A percentile compares a stretch with the other conserved stretches of the same genome.
phyloP scores from a whole-genome alignment of 129 eudicot species.

The Smallanthus sonchifolius region DNA sequence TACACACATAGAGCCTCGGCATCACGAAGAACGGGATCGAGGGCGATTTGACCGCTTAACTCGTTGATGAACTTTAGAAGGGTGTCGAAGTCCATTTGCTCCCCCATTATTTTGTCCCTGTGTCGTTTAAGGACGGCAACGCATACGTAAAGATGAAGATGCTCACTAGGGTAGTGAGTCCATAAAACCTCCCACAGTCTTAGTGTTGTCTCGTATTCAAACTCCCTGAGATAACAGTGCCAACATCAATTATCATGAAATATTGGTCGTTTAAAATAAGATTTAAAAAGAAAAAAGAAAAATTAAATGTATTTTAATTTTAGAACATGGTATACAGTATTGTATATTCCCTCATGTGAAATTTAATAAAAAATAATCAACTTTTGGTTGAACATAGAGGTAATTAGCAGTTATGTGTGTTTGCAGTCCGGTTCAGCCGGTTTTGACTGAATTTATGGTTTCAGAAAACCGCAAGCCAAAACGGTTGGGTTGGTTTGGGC shows the following conservation, averaged over 20 bases:
- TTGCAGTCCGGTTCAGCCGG: not conserved
- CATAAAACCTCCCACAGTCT: slow-evolving; percentile 87
- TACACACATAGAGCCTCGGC: slow-evolving; percentile 86
- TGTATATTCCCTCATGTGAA: not conserved
- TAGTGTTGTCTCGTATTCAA: slow-evolving; percentile 65
- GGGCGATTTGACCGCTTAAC: slow-evolving; percentile 76
- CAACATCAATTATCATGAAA: not conserved
- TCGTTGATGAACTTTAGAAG: slow-evolving; percentile 83
- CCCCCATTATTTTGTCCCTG: slow-evolving; percentile 81
- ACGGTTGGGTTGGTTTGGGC: not conserved
- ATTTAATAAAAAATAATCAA: not conserved
- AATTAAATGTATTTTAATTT: not conserved
- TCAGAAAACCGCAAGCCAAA: not conserved
- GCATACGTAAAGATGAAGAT: slow-evolving; percentile 82
- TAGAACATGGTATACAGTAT: not conserved
- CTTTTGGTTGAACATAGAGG: not conserved
- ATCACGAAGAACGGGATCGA: slow-evolving; percentile 64
- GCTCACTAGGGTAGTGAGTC: slow-evolving; percentile 83
- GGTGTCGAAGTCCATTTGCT: slow-evolving; percentile 93
- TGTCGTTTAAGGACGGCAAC: slow-evolving; percentile 76
- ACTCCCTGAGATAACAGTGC: slow-evolving; percentile 58
- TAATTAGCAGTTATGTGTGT: not conserved
- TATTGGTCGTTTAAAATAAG: not conserved
- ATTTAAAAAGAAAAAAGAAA: not conserved
- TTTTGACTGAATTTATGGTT: not conserved